These are phyloP conservation scores for Babesia sp. DNA, from an alignment of 169 alveolate species.

Conservation along the genomic window DNA sequence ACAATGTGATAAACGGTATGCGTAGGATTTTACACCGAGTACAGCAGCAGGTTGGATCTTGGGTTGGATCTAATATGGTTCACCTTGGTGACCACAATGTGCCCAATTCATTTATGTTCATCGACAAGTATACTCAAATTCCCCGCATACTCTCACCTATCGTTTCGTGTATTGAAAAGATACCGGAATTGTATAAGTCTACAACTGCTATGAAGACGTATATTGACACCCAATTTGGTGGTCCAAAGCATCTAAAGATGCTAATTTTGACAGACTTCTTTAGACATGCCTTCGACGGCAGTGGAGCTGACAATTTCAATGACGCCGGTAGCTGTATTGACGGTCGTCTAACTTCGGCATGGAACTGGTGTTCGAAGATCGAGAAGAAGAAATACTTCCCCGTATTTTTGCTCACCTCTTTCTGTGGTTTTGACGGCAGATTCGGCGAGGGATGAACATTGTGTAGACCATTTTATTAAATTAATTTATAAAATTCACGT, in stretches of 20 bases:
- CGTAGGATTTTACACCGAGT: slow-evolving; percentile 79
- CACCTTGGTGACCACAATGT: slow-evolving; percentile 92
- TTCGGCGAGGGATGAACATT: slow-evolving; percentile 48
- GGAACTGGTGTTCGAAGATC: slow-evolving; percentile 91
- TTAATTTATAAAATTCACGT: slow-evolving; percentile 32
- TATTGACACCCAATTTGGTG: slow-evolving; percentile 84
- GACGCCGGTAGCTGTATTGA: slow-evolving; percentile 95
- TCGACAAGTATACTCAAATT: slow-evolving; percentile 90
- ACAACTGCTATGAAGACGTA: slow-evolving; percentile 75
- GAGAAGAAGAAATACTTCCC: slow-evolving; percentile 90
- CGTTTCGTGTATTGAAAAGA: slow-evolving; percentile 84
- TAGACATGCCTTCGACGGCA: slow-evolving; percentile 92
- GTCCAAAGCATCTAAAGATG: slow-evolving; percentile 79
- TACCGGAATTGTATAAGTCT: slow-evolving; percentile 82
- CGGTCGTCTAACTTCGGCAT: slow-evolving; percentile 91
- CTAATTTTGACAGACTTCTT: slow-evolving; percentile 89
- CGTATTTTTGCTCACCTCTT: slow-evolving; percentile 88
- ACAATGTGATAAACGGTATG: slow-evolving; percentile 77
- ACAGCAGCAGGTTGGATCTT: slow-evolving; percentile 80
- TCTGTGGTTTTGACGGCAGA: slow-evolving; percentile 89
- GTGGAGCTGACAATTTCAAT: slow-evolving; percentile 92
- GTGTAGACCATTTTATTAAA: slow-evolving; percentile 10
- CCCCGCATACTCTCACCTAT: slow-evolving; percentile 89
- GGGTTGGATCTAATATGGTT: slow-evolving; percentile 92
- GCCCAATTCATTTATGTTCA: slow-evolving; percentile 91